These are phyloP conservation scores for Acacia confusa DNA, from an alignment of 306 rosid genomes.

Conservation along the genomic window DNA sequence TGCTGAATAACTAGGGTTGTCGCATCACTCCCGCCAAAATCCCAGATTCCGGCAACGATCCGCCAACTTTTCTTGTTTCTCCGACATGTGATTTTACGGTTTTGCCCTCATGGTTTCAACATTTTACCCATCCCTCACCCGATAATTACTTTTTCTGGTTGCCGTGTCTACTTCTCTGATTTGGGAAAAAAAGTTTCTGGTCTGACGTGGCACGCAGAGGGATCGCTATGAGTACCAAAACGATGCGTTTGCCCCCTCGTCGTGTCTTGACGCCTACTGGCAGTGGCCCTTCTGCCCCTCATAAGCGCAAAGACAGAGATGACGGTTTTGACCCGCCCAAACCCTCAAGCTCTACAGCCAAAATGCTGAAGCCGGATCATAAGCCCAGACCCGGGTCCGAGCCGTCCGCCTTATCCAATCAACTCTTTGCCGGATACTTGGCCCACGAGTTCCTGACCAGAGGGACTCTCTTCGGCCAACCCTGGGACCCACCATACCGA, in stretches of 20 bases:
- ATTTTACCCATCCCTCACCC: neutral
- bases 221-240: conserved; percentile 81
- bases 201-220: conserved; percentile 76
- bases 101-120: conserved; percentile 4
- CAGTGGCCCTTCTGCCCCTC: conserved; percentile 14
- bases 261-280: conserved; percentile 55
- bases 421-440: conserved; percentile 76
- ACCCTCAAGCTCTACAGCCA: conserved; percentile 37
- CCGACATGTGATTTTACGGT: neutral
- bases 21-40: neutral
- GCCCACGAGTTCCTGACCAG: conserved; percentile 83
- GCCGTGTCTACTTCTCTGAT: neutral
- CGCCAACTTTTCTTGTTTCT: neutral
- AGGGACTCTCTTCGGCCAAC: conserved; percentile 74
- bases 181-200: neutral
- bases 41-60: conserved; percentile 13
- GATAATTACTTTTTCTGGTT: neutral
- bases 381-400: conserved; percentile 9
- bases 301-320: conserved; percentile 72
- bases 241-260: conserved; percentile 98
- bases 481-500: conserved; percentile 45
- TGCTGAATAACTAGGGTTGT: neutral
- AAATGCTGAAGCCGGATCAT: conserved; percentile 43
- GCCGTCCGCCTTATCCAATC: conserved; percentile 40
- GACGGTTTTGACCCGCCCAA: conserved; percentile 46